These are phyloP conservation scores for Thuja plicata DNA, from an alignment of 83 land plant genomes.

Conservation along the genomic window DNA sequence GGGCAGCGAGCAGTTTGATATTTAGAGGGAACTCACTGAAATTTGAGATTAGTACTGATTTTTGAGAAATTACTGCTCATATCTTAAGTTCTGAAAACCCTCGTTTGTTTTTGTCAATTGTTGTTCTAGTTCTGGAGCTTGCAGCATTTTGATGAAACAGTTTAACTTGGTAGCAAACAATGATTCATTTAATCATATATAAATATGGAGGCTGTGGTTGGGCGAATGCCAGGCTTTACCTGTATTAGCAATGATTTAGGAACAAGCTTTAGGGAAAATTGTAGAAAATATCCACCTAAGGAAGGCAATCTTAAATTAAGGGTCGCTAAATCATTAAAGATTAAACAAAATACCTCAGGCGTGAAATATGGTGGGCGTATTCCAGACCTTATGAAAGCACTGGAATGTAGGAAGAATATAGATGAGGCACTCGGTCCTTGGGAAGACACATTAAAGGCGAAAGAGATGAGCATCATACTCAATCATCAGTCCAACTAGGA, in stretches of 20 bases:
- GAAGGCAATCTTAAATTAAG: not conserved
- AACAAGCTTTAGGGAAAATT: not conserved
- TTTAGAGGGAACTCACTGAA: too few relatives aligned
- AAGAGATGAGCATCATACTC: constrained; percentile 76
- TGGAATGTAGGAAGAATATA: constrained; percentile 41
- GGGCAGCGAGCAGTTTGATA: too few relatives aligned
- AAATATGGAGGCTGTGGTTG: not conserved
- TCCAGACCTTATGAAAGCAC: constrained; percentile 59
- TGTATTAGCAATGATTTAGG: not conserved
- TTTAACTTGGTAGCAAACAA: not conserved
- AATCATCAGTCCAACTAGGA: constrained; percentile 79
- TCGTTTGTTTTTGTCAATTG: not conserved
- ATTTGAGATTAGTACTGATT: too few relatives aligned
- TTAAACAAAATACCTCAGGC: not conserved
- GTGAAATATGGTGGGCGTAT: constrained; percentile 49
- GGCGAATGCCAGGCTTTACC: not conserved
- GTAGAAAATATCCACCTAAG: not conserved
- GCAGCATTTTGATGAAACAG: not conserved
- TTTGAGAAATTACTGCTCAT: too few relatives aligned
- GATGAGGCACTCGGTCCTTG: constrained; percentile 68
- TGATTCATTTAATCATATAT: not conserved
- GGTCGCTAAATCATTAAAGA: not conserved
- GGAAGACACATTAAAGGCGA: constrained; percentile 47
- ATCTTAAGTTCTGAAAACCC: too few relatives aligned
- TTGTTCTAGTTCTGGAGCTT: not conserved